Conservation (phyloP, 768 basidiomycete genomes). For the Pulveroboletus sp. region DNA sequence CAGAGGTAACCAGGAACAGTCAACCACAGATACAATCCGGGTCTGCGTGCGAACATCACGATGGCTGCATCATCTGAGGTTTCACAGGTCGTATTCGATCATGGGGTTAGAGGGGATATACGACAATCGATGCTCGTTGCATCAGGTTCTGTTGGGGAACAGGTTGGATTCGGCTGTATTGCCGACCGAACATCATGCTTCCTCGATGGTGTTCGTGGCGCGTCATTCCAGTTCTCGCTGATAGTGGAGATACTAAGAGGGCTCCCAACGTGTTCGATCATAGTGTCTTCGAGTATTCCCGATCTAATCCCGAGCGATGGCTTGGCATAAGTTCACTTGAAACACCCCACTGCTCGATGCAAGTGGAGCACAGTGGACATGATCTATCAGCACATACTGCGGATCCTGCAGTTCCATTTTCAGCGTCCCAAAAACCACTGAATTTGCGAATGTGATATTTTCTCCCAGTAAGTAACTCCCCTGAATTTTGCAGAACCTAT, state of each 20-base stretch:
- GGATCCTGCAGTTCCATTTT: conserved; percentile 16
- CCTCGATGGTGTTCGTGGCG: background rate
- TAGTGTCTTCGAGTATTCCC: conserved; percentile 1
- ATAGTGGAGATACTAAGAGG: background rate
- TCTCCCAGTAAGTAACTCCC: background rate
- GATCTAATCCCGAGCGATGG: conserved; percentile 18
- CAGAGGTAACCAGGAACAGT: background rate
- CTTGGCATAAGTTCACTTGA: background rate
- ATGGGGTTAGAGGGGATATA: conserved; percentile 22
- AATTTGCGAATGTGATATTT: background rate
- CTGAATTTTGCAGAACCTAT: background rate
- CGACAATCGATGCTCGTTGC: background rate
- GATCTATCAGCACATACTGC: conserved; percentile 2
- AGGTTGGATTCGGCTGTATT: background rate
- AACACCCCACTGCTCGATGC: background rate
- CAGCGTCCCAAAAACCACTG: conserved; percentile 10
- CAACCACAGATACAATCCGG: background rate
- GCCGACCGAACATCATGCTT: background rate
- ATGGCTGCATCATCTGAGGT: background rate
- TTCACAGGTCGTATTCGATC: background rate
- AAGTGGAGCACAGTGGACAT: conserved; percentile 2
- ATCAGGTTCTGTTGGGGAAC: background rate
- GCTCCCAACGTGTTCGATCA: background rate
- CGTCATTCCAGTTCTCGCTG: background rate
- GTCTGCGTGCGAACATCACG: background rate